phyloP scores from a whole-genome alignment of 2,329 filamentous ascomycete genomes.

The Monosporascus sp. region DNA sequence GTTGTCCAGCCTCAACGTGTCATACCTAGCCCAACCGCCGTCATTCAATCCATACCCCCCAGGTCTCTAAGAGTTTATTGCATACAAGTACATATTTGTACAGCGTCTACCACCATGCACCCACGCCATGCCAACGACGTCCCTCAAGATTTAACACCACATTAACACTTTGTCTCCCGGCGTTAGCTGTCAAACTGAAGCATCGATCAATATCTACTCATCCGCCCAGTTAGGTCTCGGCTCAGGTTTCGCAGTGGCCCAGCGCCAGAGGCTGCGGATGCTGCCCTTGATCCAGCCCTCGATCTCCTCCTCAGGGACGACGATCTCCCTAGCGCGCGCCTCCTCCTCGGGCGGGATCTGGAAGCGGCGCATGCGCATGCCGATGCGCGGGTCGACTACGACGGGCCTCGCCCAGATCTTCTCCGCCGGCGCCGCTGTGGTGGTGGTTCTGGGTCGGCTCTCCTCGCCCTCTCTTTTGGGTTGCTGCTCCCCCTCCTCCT shows the following conservation, averaged over 20 bases:
- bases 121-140: too few relatives aligned
- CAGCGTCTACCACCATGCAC: too few relatives aligned
- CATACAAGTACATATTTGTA: too few relatives aligned
- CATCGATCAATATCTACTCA: neutral
- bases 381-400: constrained; percentile 70
- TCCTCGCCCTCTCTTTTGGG: constrained; percentile 27
- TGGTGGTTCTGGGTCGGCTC: constrained; percentile 3
- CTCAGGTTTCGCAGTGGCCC: constrained; percentile 38
- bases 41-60: too few relatives aligned
- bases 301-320: constrained; percentile 61
- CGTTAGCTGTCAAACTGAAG: too few relatives aligned
- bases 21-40: too few relatives aligned
- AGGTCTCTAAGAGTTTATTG: too few relatives aligned
- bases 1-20: too few relatives aligned
- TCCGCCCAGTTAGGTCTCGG: constrained; percentile 26
- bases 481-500: constrained; percentile 41
- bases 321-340: constrained; percentile 55
- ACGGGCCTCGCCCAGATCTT: constrained; percentile 71
- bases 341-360: constrained; percentile 66
- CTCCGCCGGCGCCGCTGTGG: constrained; percentile 35
- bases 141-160: too few relatives aligned
- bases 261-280: constrained; percentile 47
- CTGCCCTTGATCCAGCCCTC: constrained; percentile 63
- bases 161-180: too few relatives aligned
- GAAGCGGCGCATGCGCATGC: constrained; percentile 74